Conservation (phyloP, 768 basidiomycete genomes). For the Phlebiopsis gigantea region DNA sequence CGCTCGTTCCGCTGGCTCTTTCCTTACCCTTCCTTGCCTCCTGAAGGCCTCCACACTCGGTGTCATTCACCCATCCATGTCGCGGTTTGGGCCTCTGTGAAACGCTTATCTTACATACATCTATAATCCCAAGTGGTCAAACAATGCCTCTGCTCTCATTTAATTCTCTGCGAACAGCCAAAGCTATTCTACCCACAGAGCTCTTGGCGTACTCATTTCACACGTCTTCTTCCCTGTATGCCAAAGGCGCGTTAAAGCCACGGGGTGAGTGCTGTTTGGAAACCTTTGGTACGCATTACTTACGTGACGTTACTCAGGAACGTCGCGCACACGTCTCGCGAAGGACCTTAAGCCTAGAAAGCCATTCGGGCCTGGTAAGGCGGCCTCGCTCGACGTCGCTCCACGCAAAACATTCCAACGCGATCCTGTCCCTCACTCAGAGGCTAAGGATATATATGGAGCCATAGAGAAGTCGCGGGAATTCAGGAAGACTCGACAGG, state of each 20-base stretch:
- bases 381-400: conserved; percentile 16
- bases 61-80: too few relatives aligned
- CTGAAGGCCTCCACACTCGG: too few relatives aligned
- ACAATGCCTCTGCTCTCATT: neutral
- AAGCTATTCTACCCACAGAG: conserved; percentile 1
- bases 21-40: neutral
- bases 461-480: neutral
- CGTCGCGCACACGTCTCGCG: conserved; percentile 21
- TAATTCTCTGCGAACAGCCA: neutral
- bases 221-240: neutral
- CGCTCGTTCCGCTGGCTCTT: neutral
- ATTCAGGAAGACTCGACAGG: neutral
- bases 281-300: too few relatives aligned
- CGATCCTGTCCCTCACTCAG: conserved; percentile 20
- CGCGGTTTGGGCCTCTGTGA: too few relatives aligned
- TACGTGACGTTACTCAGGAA: too few relatives aligned
- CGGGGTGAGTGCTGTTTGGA: too few relatives aligned
- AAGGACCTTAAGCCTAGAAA: conserved; percentile 17
- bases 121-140: too few relatives aligned
- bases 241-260: too few relatives aligned
- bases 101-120: too few relatives aligned
- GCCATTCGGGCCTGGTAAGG: neutral
- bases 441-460: conserved; percentile 5
- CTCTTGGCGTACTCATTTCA: conserved; percentile 9
- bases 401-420: conserved; percentile 11